phyloP scores from a whole-genome alignment of 2,329 filamentous ascomycete species.

The Ramichloridium luteum region DNA sequence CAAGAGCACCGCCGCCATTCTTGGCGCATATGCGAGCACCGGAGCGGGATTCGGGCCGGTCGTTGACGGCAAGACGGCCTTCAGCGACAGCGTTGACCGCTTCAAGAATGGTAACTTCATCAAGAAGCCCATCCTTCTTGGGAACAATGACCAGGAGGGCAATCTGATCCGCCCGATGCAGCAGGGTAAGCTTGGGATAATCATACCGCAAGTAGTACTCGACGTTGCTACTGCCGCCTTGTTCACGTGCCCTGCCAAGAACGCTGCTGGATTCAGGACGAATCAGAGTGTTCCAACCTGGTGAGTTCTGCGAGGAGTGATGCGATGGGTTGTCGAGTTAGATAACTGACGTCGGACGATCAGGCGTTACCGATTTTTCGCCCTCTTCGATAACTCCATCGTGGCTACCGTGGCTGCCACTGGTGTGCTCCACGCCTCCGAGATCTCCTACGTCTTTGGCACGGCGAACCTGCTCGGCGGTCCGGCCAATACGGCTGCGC shows the following conservation, averaged over 20 bases:
- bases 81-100: slow-evolving; percentile 5
- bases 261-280: slow-evolving; percentile 28
- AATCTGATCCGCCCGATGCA: background rate
- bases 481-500: slow-evolving; percentile 8
- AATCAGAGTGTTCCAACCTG: slow-evolving; percentile 18
- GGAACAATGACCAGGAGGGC: slow-evolving; percentile 8
- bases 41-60: slow-evolving; percentile 15
- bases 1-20: slow-evolving; percentile 4
- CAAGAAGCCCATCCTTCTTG: background rate
- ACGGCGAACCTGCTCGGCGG: slow-evolving; percentile 18
- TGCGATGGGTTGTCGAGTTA: too few species aligned
- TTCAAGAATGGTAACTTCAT: slow-evolving; percentile 4
- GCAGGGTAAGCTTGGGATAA: slow-evolving; percentile 4
- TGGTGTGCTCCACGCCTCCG: slow-evolving; percentile 24
- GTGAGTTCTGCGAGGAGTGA: too few species aligned
- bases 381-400: slow-evolving; percentile 1
- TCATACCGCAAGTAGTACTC: slow-evolving; percentile 7
- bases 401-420: slow-evolving; percentile 7
- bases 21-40: slow-evolving; percentile 11
- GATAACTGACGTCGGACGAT: too few species aligned
- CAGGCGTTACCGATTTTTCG: slow-evolving; percentile 1
- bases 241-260: slow-evolving; percentile 29
- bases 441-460: slow-evolving; percentile 24
- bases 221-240: slow-evolving; percentile 2
- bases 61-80: slow-evolving; percentile 18